Evolutionary conservation across 2,329 filamentous ascomycete species (phyloP).

Genomic region (Scedosporium minutisporum): DNA sequence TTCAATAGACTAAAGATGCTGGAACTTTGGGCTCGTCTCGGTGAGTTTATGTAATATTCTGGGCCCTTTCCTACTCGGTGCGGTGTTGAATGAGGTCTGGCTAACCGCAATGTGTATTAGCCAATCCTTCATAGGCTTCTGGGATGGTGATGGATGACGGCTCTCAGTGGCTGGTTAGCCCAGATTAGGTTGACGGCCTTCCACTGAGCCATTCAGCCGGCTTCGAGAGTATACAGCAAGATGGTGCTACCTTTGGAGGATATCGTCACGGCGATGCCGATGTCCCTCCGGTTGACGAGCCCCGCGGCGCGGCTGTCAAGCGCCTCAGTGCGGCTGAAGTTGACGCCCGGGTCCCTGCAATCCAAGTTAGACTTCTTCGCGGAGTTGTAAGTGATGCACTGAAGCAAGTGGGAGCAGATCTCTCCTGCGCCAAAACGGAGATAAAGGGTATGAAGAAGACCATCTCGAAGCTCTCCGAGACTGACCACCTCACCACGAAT

Average conservation of each 20-base stretch:
- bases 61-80: background rate
- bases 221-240: background rate
- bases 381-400: background rate
- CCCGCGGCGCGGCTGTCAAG: background rate
- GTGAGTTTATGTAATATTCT: background rate
- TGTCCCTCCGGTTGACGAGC: background rate
- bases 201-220: constrained; percentile 3
- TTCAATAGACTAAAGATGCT: constrained; percentile 3
- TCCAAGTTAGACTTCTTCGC: constrained; percentile 3
- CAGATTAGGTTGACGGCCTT: constrained; percentile 4
- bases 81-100: background rate
- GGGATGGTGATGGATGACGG: constrained; percentile 1
- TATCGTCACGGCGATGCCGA: background rate
- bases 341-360: background rate
- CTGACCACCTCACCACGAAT: background rate
- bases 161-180: constrained; percentile 3
- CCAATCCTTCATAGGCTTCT: constrained; percentile 3
- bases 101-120: background rate
- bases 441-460: background rate
- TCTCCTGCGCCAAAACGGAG: background rate
- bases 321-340: background rate
- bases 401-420: background rate
- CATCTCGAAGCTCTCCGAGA: background rate
- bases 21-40: constrained; percentile 4
- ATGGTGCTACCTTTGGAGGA: background rate